These are phyloP conservation scores for Karstenula rhodostoma DNA, from an alignment of 2,329 filamentous ascomycete species.

Conservation along the genomic window DNA sequence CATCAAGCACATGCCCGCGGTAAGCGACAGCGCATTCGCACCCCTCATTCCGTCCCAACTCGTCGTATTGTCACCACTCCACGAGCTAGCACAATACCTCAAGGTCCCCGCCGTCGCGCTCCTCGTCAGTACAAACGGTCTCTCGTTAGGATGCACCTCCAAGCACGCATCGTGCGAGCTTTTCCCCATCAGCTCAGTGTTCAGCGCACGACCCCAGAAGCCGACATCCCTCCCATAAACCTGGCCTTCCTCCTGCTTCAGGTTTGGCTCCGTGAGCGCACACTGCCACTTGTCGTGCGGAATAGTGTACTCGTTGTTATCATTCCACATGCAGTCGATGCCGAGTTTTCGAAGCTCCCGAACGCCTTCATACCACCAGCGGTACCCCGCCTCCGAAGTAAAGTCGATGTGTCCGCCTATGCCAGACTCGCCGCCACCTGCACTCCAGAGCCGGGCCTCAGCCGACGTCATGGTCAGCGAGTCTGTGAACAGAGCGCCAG, in stretches of 20 bases:
- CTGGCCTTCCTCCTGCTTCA: slow-evolving; percentile 42
- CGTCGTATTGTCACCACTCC: slow-evolving; percentile 79
- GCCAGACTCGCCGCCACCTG: slow-evolving; percentile 73
- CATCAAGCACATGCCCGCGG: slow-evolving; percentile 72
- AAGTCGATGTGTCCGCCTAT: slow-evolving; percentile 78
- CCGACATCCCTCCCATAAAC: slow-evolving; percentile 62
- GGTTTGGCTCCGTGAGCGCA: slow-evolving; percentile 58
- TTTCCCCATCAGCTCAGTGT: slow-evolving; percentile 76
- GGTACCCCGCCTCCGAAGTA: slow-evolving; percentile 70
- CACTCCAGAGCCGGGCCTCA: slow-evolving; percentile 73
- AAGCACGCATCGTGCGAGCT: slow-evolving; percentile 73
- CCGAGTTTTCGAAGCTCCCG: slow-evolving; percentile 67
- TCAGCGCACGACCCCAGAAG: slow-evolving; percentile 73
- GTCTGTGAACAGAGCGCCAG: slow-evolving; percentile 71
- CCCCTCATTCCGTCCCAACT: slow-evolving; percentile 78
- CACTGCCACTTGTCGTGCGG: slow-evolving; percentile 72
- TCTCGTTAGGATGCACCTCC: slow-evolving; percentile 64
- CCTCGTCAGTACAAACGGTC: slow-evolving; percentile 74
- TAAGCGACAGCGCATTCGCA: slow-evolving; percentile 73
- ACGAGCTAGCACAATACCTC: slow-evolving; percentile 74
- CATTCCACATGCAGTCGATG: slow-evolving; percentile 80
- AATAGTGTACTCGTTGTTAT: slow-evolving; percentile 79
- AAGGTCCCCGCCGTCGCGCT: slow-evolving; percentile 76
- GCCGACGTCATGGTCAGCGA: slow-evolving; percentile 57
- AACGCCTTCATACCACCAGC: slow-evolving; percentile 77